Conservation (phyloP, 2,329 filamentous ascomycete genomes). For the Monosporascus cannonballus region DNA sequence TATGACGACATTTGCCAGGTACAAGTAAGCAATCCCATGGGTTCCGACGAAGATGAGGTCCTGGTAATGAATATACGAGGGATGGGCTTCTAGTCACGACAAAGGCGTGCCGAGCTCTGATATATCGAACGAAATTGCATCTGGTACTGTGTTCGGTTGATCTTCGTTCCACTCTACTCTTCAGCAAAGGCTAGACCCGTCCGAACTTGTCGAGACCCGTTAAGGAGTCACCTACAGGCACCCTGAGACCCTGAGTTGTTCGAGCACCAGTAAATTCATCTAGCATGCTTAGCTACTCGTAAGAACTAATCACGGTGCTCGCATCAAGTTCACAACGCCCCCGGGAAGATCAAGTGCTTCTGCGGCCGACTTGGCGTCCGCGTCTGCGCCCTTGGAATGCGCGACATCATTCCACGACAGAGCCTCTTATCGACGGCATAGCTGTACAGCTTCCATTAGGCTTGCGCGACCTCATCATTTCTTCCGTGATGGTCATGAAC, state of each 20-base stretch:
- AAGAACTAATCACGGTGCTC: conserved; percentile 24
- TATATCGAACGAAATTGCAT: too few relatives aligned
- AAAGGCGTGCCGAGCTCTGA: too few relatives aligned
- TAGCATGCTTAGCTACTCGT: conserved; percentile 23
- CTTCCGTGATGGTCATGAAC: conserved; percentile 28
- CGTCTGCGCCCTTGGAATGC: conserved; percentile 25
- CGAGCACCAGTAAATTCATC: conserved; percentile 25
- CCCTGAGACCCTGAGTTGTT: conserved; percentile 28
- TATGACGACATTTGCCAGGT: too few relatives aligned
- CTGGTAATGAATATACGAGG: too few relatives aligned
- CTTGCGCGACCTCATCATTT: conserved; percentile 23
- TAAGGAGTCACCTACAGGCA: conserved; percentile 27
- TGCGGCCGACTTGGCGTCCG: conserved; percentile 22
- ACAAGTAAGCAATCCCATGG: too few relatives aligned
- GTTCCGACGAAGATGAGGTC: too few relatives aligned
- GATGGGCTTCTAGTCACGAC: too few relatives aligned
- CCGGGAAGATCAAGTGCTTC: conserved; percentile 21
- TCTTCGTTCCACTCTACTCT: too few relatives aligned
- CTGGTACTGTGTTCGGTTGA: too few relatives aligned
- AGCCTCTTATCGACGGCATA: conserved; percentile 26
- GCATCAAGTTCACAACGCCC: conserved; percentile 25
- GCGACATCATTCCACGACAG: conserved; percentile 25
- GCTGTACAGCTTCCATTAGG: conserved; percentile 26
- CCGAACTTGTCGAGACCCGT: conserved; percentile 10
- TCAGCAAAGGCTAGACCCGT: too few relatives aligned